Evolutionary conservation across 345 rosid species (phyloP).

Genomic region (Acer saccharum): DNA sequence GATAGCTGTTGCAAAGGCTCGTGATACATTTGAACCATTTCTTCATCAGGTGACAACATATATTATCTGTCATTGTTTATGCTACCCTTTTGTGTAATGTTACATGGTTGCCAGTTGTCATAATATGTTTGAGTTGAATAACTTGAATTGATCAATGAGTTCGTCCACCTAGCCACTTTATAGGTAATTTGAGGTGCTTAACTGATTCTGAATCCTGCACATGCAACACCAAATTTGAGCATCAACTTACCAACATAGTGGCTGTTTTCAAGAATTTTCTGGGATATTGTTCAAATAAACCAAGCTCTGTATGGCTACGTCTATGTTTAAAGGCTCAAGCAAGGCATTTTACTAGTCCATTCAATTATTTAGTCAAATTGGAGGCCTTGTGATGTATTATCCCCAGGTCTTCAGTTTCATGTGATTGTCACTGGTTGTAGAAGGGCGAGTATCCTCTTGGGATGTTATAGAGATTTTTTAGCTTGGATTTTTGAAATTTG

Average conservation of each 20-base stretch:
- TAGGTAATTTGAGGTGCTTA: not conserved
- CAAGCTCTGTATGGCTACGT: not conserved
- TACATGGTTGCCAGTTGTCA: no score
- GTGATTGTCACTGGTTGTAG: not conserved
- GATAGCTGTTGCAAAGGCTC: slow-evolving; percentile 97
- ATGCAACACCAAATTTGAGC: not conserved
- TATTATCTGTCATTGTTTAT: not conserved
- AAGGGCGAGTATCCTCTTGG: not conserved
- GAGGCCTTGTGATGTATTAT: not conserved
- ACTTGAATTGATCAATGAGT: not conserved
- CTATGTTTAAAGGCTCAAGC: not conserved
- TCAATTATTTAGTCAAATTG: not conserved
- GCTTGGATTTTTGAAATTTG: not conserved
- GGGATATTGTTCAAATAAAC: not conserved
- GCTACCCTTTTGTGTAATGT: no score
- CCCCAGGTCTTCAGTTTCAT: not conserved
- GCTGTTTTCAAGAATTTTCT: not conserved
- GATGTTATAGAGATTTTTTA: not conserved
- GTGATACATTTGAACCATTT: slow-evolving; percentile 92
- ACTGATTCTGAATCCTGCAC: not conserved
- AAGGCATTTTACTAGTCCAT: not conserved
- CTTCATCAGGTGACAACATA: slow-evolving; percentile 72
- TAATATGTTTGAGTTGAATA: slow-evolving; percentile 2
- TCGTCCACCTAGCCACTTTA: not conserved
- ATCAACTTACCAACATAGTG: not conserved